A percentile compares a stretch with the other conserved stretches of the same genome.
Evolutionary conservation across 306 rosid species (phyloP).

Genomic region (Dicorynia guianensis): DNA sequence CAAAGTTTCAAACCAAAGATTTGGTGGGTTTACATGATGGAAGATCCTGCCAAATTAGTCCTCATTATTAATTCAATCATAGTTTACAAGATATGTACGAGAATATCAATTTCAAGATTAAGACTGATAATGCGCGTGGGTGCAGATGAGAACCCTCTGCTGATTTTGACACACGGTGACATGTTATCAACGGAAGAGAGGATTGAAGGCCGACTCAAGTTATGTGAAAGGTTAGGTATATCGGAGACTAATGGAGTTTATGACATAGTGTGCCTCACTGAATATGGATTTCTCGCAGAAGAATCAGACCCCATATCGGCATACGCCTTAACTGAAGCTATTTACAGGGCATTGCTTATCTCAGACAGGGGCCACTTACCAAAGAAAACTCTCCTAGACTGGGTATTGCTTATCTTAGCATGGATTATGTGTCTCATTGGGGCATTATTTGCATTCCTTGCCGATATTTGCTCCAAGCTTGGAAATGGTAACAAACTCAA

Average conservation of each 20-base stretch:
- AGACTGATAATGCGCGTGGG: background rate
- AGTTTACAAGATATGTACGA: too few species aligned
- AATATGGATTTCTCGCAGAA: conserved; percentile 52
- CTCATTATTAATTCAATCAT: too few species aligned
- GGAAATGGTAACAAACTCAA: conserved; percentile 1
- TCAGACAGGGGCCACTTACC: conserved; percentile 53
- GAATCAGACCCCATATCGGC: conserved; percentile 56
- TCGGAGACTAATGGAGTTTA: conserved; percentile 55
- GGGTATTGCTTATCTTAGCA: conserved; percentile 36
- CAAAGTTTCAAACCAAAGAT: too few species aligned
- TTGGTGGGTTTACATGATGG: too few species aligned
- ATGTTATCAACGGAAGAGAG: conserved; percentile 56
- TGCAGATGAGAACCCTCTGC: conserved; percentile 51
- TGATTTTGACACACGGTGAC: conserved; percentile 61
- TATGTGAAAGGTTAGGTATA: conserved; percentile 44
- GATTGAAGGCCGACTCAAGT: conserved; percentile 48
- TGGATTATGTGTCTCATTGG: conserved; percentile 46
- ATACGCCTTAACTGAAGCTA: conserved; percentile 50
- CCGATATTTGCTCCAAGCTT: conserved; percentile 48
- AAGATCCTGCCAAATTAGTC: too few species aligned
- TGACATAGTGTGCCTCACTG: conserved; percentile 52
- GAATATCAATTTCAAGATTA: too few species aligned
- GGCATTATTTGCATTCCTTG: conserved; percentile 45
- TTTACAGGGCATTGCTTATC: conserved; percentile 50
- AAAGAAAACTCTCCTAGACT: conserved; percentile 40